Base-by-base conservation (phyloP, 2,329 filamentous ascomycete genomes). In the Teratosphaeria viscida region DNA sequence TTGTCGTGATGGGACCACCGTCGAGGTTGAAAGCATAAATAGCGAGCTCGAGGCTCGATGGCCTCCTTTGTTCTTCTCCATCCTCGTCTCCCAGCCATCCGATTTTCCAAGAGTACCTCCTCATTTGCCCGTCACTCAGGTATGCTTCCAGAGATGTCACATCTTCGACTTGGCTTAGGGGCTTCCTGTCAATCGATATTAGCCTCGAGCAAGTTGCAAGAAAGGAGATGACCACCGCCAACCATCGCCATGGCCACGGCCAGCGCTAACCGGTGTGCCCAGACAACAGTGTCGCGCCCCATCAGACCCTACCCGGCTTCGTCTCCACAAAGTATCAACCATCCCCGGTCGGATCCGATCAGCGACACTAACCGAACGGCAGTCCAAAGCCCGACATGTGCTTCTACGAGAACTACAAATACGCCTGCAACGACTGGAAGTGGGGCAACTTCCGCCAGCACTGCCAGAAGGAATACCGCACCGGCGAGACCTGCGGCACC, bases 401-500 rank as follows among this genome's bases (percentile, higher is more conserved):
- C 79, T 96, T 94, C 81, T 97, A 92, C 80, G 91, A 96, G 71
- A 88, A 92, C 76, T 90, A 87, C 74, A 83, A 85, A 68, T 96
- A 89, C 82, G 76, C 76, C 60, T 97, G 92, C 78, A 88, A 89
- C 71, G 92, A 90, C 81, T 96, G 88, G 87, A 90, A 91, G 76
- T 97, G 92, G 92, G 89, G 90, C 66, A 88, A 87, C 77, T 96
- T 96, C 79, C 86, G 89, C 66, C 84, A 92, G 75, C 92, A 95
- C 73, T 97, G 92, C 82, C 87, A 88, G 75, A 91, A 90, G 76
- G 92, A 96, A 75, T 95, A 95, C 78, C 89, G 92, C 65, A 96
- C 89, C 66, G 92, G 92, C 70, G 92, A 97, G 80, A 96, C 92
- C 43, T 97, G 92, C 77, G 92, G 92, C 63, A 88, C 95, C 78